Evolutionary conservation across 345 rosid genomes (phyloP).

Genomic region (Populus alba): DNA sequence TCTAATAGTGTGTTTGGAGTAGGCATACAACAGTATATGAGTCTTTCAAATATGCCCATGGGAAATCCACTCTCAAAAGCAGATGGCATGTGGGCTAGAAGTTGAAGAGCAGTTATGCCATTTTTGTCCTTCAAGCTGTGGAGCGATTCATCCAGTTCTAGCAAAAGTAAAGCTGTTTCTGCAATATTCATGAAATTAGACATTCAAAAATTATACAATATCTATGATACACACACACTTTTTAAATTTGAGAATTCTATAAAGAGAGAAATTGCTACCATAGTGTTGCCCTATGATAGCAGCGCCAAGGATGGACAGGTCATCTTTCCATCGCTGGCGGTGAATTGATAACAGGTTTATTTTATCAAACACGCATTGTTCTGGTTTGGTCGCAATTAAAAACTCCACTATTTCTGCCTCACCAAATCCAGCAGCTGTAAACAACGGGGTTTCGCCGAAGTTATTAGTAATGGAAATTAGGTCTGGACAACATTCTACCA

Average conservation of each 20-base stretch:
- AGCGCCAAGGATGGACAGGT: slow-evolving; percentile 5
- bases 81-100: slow-evolving; percentile 16
- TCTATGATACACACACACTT: too few relatives aligned
- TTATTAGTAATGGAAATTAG: too few relatives aligned
- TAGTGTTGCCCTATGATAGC: slow-evolving; percentile 26
- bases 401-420: too few relatives aligned
- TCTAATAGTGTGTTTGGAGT: too few relatives aligned
- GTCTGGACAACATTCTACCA: too few relatives aligned
- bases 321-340: slow-evolving; percentile 3
- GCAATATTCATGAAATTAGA: background rate
- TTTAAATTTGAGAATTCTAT: too few relatives aligned
- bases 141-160: background rate
- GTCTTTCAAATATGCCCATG: background rate
- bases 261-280: slow-evolving; percentile 3
- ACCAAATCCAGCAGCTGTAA: too few relatives aligned
- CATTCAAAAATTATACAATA: background rate
- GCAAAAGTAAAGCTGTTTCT: slow-evolving; percentile 22
- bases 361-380: background rate
- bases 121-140: background rate
- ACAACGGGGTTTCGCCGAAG: too few relatives aligned
- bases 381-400: background rate
- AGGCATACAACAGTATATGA: slow-evolving; percentile 14
- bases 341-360: background rate
- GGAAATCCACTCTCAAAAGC: background rate
- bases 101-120: slow-evolving; percentile 15